Evolutionary conservation across 1,284 basidiomycete species (phyloP), one percentile per base, ranked within the genome.

Genomic region (Boletus austroedulis): DNA sequence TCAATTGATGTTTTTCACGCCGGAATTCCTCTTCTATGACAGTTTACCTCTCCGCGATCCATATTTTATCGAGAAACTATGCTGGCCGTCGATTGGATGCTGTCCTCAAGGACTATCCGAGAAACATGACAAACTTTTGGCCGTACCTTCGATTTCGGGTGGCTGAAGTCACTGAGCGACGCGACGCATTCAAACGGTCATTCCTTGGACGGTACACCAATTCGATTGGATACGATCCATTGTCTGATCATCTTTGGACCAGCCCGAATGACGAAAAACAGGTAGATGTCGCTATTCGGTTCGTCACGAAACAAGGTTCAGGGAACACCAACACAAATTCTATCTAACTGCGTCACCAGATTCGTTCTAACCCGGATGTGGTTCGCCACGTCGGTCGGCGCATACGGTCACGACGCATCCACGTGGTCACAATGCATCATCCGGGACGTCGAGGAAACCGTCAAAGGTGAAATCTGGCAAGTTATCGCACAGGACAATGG

Each of bases 21-120:
- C 31, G 24, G 26, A n/a, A 44, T 26, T 7, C 44, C 12, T 26
- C 38, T 8, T 43, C n/a, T 21, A 21, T 45, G 44, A 28, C 53
- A 90, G 87, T 82, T 9, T 86, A 85, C 68, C 75, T 87, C 3
- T 85, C 86, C 10, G 86, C 87, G 0, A 65, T 67, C 14, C 69
- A 77, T 53, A 76, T 80, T 36, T 76, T 90, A 14, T 62, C 56
- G 11, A 73, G 70, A 21, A 59, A 75, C 19, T 87, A 81, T 62
- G 50, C 74, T 24, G 87, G 87, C 6, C 64, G 62, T 31, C 78
- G 87, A 49, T 70, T 85, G 43, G 68, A 76, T 19, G 50, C 63
- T 1, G 53, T 83, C 14, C 59, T 80, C 41, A 55, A 71, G 45
- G 66, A 66, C 21, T 73, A 81, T 64, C 71, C 81, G 10, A 69